A percentile compares a stretch with the other conserved stretches of the same genome.
phyloP scores from a whole-genome alignment of 2,329 filamentous ascomycete genomes.

The Graphilbum sp. region DNA sequence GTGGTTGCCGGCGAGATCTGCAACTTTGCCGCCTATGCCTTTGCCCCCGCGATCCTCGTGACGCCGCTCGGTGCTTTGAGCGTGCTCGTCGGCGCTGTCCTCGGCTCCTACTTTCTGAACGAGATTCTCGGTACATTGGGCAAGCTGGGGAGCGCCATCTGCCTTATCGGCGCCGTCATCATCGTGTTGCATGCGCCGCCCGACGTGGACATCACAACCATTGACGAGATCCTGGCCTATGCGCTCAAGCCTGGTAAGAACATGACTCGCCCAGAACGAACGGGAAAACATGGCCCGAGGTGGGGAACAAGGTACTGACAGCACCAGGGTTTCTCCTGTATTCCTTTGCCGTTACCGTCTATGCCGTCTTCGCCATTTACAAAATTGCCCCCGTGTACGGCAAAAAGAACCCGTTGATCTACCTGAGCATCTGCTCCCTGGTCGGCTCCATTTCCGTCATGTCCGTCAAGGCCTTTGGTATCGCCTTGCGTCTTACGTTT shows the following conservation, averaged over 20 bases:
- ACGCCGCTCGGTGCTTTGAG: conserved; percentile 87
- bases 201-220: conserved; percentile 77
- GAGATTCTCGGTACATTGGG: conserved; percentile 83
- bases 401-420: conserved; percentile 90
- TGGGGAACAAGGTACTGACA: background rate
- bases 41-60: conserved; percentile 95
- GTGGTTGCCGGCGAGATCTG: conserved; percentile 87
- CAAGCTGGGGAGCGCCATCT: conserved; percentile 89
- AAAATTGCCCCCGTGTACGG: conserved; percentile 76
- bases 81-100: conserved; percentile 84
- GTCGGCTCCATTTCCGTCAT: conserved; percentile 97
- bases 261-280: too few species aligned
- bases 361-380: conserved; percentile 93
- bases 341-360: conserved; percentile 60
- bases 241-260: conserved; percentile 77
- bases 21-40: conserved; percentile 96
- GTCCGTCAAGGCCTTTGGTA: conserved; percentile 97
- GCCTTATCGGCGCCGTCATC: conserved; percentile 87
- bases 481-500: conserved; percentile 89
- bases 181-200: conserved; percentile 95
- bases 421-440: conserved; percentile 93
- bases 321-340: conserved; percentile 73
- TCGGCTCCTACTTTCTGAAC: conserved; percentile 86
- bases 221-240: conserved; percentile 82
- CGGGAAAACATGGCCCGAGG: conserved; percentile 8